phyloP scores from a whole-genome alignment of 306 rosid genomes.

The Mimosa pudica region DNA sequence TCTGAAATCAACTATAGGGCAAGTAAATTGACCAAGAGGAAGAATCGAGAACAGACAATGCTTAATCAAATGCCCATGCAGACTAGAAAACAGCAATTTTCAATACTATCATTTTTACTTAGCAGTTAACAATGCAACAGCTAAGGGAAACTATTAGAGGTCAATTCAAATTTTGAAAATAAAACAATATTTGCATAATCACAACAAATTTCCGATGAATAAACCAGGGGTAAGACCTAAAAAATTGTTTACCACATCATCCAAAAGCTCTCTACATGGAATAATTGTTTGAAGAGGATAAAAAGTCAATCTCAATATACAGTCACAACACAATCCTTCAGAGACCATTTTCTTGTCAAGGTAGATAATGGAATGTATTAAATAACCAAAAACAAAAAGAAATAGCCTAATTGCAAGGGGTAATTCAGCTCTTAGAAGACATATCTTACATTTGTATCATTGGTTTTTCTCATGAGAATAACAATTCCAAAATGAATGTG shows the following conservation, averaged over 20 bases:
- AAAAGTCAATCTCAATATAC: neutral
- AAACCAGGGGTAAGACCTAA: neutral
- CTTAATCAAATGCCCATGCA: conserved; percentile 7
- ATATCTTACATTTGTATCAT: no score
- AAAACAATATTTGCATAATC: neutral
- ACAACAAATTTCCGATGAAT: neutral
- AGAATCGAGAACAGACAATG: conserved; percentile 4
- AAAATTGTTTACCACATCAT: neutral
- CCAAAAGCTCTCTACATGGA: neutral
- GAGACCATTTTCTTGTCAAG: neutral
- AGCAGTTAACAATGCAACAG: neutral
- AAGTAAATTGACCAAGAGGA: conserved; percentile 23
- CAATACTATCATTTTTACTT: conserved; percentile 41
- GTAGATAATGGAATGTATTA: neutral
- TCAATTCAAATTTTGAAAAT: neutral
- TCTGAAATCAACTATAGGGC: neutral
- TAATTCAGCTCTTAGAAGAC: neutral
- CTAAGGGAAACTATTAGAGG: neutral
- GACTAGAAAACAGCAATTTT: conserved; percentile 33
- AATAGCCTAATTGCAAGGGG: neutral
- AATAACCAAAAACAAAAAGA: no score
- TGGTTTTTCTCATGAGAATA: neutral
- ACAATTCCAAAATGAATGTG: neutral
- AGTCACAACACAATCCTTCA: neutral
- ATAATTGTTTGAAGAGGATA: neutral